Base-by-base conservation (phyloP, 192 early-diverging fungal species). In the Backusella westeae region DNA sequence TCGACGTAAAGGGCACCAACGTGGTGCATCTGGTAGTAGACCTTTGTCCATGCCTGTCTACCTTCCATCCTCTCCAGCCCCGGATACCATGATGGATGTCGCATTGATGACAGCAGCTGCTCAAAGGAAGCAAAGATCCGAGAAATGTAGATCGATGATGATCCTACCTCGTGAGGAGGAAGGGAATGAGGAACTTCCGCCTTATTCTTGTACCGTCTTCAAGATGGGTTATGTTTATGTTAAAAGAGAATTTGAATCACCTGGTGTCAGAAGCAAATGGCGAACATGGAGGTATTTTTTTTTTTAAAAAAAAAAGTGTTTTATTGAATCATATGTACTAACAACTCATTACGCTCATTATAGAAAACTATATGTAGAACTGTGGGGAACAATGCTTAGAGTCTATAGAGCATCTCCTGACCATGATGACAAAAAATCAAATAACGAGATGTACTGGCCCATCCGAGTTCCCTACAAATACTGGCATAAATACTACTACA, bases 191-290 rank as follows among this genome's bases (percentile, higher is more conserved):
- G 17, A 35, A 1, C 38, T 87, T 21, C 86, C 86, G n/a, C 77
- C 70, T 1, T 87, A 87, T 35, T 72, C 71, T 6, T 87, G 86
- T 69, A 80, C 84, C 5, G 84, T 87, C 14, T 84, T 81, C 66
- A 72, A 83, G n/a, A 83, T 82, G 74, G 86, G 86, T 4, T 83
- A 85, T 72, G 79, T 87, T 2, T 77, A 82, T 67, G 82, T 85
- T 32, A 87, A 87, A 72, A 81, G 80, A 35, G 84, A 85, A 56
- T 72, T 80, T n/a, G 77, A 84, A 32, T 72, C 78, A 56, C 69
- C 70, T 23, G 82, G 78, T 38, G 81, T 76, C 32, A 68, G 75
- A 72, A 74, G 82, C 3, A 78, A 78, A 29, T 73, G 80, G 12
- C 75, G 86, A 59, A 76, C 82, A 21, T 87, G 86, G 86, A 87